Percentiles rank a stretch among this genome's conserved stretches.
Conservation (phyloP, 2,329 filamentous ascomycete species). For the Sclerotinia minor region DNA sequence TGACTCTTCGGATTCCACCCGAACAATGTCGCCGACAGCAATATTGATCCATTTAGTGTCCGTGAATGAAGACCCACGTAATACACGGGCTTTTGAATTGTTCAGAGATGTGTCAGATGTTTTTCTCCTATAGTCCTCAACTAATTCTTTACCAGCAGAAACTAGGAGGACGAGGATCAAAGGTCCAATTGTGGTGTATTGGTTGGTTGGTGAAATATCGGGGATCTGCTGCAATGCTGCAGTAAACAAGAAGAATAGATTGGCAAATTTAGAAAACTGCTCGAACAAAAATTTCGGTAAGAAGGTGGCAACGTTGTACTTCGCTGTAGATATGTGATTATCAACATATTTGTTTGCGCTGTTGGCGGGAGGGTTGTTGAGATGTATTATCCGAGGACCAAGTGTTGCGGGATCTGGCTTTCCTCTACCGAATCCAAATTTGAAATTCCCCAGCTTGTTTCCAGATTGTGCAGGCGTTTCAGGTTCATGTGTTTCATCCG, state of each 20-base stretch:
- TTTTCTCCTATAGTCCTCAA: slow-evolving; percentile 91
- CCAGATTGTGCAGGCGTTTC: slow-evolving; percentile 46
- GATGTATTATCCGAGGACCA: slow-evolving; percentile 86
- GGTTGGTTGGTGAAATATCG: slow-evolving; percentile 89
- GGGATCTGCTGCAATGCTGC: slow-evolving; percentile 93
- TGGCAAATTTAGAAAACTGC: slow-evolving; percentile 99
- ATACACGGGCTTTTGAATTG: slow-evolving; percentile 77
- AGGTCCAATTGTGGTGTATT: slow-evolving; percentile 95
- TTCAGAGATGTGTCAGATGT: slow-evolving; percentile 85
- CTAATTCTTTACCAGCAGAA: slow-evolving; percentile 91
- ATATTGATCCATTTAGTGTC: slow-evolving; percentile 94
- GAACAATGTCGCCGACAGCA: slow-evolving; percentile 85
- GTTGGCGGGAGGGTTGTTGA: slow-evolving; percentile 96
- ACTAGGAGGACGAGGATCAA: slow-evolving; percentile 85
- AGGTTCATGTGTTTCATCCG: slow-evolving; percentile 46
- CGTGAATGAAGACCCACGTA: slow-evolving; percentile 80
- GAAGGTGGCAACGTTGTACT: slow-evolving; percentile 94
- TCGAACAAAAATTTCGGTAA: slow-evolving; percentile 96
- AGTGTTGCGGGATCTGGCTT: slow-evolving; percentile 88
- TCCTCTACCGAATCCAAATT: slow-evolving; percentile 82
- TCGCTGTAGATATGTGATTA: slow-evolving; percentile 96
- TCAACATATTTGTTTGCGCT: slow-evolving; percentile 85
- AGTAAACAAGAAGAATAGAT: slow-evolving; percentile 98
- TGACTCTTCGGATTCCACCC: slow-evolving; percentile 90
- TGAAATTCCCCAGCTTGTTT: slow-evolving; percentile 76